Evolutionary conservation across 2,329 filamentous ascomycete genomes (phyloP).

Genomic region (Fusarium sp.): DNA sequence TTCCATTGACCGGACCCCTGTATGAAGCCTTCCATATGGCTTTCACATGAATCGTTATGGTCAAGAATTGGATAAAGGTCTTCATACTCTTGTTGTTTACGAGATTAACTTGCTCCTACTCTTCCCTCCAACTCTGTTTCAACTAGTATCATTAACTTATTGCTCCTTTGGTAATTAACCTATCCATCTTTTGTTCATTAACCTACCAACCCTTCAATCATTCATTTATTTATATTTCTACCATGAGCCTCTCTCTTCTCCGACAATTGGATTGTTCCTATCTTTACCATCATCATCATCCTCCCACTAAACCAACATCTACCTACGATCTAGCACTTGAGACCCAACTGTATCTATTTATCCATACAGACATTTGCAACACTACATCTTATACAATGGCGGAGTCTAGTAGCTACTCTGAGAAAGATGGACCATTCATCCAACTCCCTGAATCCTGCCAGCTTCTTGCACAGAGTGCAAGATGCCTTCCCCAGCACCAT

Average conservation of each 20-base stretch:
- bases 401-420: background rate
- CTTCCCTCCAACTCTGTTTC: background rate
- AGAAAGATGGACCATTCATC: background rate
- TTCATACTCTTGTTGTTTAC: background rate
- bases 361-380: too few species aligned
- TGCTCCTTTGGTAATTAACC: background rate
- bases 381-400: background rate
- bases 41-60: too few species aligned
- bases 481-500: background rate
- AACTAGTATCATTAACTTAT: background rate
- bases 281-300: background rate
- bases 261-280: background rate
- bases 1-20: background rate
- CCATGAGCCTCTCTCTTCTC: background rate
- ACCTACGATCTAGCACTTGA: too few species aligned
- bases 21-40: background rate
- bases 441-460: background rate
- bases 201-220: background rate
- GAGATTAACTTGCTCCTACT: background rate
- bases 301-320: background rate
- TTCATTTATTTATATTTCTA: rapidly evolving
- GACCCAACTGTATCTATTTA: too few species aligned
- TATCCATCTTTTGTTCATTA: background rate
- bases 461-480: background rate
- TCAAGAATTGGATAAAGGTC: background rate